Evolutionary conservation across 1,139 yeast species (phyloP).

Genomic region (Suzukiozyma palmioleophila): DNA sequence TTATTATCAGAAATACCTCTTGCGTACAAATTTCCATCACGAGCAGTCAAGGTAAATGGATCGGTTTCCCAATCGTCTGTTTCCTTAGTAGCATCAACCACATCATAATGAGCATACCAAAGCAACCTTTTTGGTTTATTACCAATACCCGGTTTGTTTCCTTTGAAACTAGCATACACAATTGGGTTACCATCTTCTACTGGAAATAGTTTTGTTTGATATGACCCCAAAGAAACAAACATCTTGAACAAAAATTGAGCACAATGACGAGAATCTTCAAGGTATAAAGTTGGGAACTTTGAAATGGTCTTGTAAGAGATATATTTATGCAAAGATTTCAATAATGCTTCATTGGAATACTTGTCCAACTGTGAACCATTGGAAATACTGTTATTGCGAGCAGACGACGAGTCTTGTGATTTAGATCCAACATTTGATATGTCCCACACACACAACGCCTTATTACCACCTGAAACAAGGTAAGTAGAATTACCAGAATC

Average conservation of each 20-base stretch:
- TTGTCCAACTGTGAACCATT: conserved; percentile 1
- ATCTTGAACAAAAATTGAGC: conserved; percentile 70
- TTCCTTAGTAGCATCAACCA: conserved; percentile 56
- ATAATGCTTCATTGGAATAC: conserved; percentile 52
- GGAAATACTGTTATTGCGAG: neutral
- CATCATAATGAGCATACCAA: conserved; percentile 97
- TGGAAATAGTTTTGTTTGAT: conserved; percentile 61
- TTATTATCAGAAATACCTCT: conserved; percentile 94
- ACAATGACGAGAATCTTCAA: conserved; percentile 83
- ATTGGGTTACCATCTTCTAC: conserved; percentile 78
- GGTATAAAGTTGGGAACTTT: conserved; percentile 56
- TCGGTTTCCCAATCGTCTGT: conserved; percentile 66
- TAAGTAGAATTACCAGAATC: conserved; percentile 18
- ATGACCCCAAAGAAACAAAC: conserved; percentile 69
- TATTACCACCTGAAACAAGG: conserved; percentile 37
- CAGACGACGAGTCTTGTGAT: neutral
- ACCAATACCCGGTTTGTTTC: conserved; percentile 17
- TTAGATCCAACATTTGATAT: conserved; percentile 19
- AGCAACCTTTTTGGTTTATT: conserved; percentile 37
- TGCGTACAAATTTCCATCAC: conserved; percentile 83
- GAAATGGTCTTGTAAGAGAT: conserved; percentile 77
- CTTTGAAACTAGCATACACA: conserved; percentile 68
- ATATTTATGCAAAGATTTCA: conserved; percentile 56
- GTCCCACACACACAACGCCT: conserved; percentile 35
- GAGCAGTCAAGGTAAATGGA: conserved; percentile 72